Base-by-base conservation (phyloP, 192 early-diverging fungal species). In the Kappamyces sp. region DNA sequence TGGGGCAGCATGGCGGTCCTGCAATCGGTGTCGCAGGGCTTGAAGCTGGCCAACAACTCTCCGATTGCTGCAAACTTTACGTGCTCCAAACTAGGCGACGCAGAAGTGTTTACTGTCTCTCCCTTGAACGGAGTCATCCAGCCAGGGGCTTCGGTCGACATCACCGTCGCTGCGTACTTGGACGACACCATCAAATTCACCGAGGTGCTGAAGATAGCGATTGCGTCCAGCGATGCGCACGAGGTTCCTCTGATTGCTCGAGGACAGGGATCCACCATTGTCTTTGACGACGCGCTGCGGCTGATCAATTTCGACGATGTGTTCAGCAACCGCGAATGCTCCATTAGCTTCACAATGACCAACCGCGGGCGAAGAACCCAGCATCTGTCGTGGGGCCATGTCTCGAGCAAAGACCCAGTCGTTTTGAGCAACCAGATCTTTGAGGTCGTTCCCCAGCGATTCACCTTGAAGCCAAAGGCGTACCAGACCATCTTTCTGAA, bases 1-100 rank as follows among this genome's bases (percentile, higher is more conserved):
- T 84, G 77, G 77, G 79, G 79, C 0, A 81, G 76, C 39, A 82
- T 84, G 9, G 67, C 64, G 6, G 83, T 84, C 9, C 48, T 84
- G 54, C 64, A 67, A 36, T 36, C 66, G 5, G 23, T 51, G 3
- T 3, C 52, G 5, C 13, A 61, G 15, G 37, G 40, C 3, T 47
- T 84, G 3, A 58, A 46, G 1, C 50, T 84, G 37, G 55, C 47
- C 8, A 84, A 84, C 58, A 70, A 74, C 41, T 81, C 79, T 3
- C 74, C 74, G 3, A 77, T 84, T 35, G 31, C 68, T 7, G 83
- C 81, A 12, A 40, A 58, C 7, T 84, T 76, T 48, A 60, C 39
- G 4, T 82, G 76, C 53, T 52, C 5, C 13, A 73, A 70, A 1
- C 69, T 75, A 47, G 68, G 60, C 41, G 83, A 76, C 1, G 44